phyloP scores from a whole-genome alignment of 2,329 filamentous ascomycete species.

The Raffaelea ambrosiae region DNA sequence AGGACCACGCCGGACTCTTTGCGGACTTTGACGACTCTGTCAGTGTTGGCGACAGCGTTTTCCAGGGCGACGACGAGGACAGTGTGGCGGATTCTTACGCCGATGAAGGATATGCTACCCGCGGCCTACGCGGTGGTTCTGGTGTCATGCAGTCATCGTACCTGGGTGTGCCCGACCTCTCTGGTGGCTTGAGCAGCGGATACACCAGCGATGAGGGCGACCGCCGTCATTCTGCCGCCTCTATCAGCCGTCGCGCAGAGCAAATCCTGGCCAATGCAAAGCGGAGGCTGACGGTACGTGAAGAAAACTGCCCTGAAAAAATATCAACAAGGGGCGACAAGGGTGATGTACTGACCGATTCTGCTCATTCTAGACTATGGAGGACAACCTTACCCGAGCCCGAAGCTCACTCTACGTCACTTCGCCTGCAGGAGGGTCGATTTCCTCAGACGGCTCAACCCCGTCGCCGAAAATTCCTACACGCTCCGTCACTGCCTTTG shows the following conservation, averaged over 20 bases:
- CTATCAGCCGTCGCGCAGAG: constrained; percentile 75
- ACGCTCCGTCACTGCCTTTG: constrained; percentile 25
- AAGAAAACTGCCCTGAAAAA: no score
- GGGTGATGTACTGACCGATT: not conserved
- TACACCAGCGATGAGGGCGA: constrained; percentile 36
- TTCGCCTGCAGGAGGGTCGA: constrained; percentile 56
- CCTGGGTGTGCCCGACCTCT: constrained; percentile 14
- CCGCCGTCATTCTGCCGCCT: constrained; percentile 28
- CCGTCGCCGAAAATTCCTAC: constrained; percentile 41
- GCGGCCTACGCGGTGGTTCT: constrained; percentile 15
- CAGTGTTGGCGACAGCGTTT: constrained; percentile 56
- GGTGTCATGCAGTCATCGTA: not conserved
- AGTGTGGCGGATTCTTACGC: constrained; percentile 51
- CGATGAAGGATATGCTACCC: constrained; percentile 30
- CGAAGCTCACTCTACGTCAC: constrained; percentile 58
- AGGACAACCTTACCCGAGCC: constrained; percentile 76
- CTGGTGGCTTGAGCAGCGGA: constrained; percentile 13
- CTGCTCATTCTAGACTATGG: constrained; percentile 65
- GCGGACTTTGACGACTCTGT: constrained; percentile 53
- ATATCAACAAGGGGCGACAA: no score
- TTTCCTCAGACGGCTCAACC: constrained; percentile 44
- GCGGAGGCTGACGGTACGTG: constrained; percentile 69
- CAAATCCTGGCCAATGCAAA: constrained; percentile 91
- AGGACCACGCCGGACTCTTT: constrained; percentile 40
- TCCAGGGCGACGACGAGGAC: constrained; percentile 60